Conservation (phyloP, 495 filamentous ascomycete genomes). For the Podospora pseudocomata region DNA sequence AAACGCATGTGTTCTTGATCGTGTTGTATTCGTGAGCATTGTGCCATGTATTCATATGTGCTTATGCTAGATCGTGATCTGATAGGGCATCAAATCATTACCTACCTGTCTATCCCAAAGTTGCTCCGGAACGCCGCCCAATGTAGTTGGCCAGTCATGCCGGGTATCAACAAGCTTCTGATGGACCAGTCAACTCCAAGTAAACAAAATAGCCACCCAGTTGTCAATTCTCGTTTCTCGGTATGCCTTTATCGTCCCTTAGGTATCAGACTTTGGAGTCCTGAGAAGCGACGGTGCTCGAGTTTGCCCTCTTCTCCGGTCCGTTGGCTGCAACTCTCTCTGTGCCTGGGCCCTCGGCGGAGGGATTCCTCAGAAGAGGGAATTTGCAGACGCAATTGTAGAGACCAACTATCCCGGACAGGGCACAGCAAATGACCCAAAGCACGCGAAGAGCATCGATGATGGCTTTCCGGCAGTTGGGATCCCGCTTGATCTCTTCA, state of each 20-base stretch:
- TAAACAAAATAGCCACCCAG: background rate
- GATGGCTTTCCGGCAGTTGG: slow-evolving; percentile 14
- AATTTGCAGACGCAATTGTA: slow-evolving; percentile 19
- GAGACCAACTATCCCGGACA: slow-evolving; percentile 16
- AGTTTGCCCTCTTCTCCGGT: background rate
- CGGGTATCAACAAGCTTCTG: background rate
- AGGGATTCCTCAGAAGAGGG: slow-evolving; percentile 1
- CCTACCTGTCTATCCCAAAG: background rate
- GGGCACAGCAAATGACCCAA: slow-evolving; percentile 22
- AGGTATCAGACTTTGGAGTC: background rate
- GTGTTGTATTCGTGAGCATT: too few relatives aligned
- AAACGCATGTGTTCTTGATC: too few relatives aligned
- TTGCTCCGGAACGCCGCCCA: background rate
- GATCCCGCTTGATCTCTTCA: slow-evolving; percentile 19
- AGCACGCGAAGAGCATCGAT: slow-evolving; percentile 24
- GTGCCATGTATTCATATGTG: background rate
- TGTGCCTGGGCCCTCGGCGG: background rate
- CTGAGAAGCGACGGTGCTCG: too few relatives aligned
- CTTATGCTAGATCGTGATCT: background rate
- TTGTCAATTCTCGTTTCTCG: background rate
- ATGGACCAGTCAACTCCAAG: background rate
- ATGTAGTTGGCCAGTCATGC: background rate
- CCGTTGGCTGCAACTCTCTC: too few relatives aligned
- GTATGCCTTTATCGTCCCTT: background rate
- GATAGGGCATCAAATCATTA: background rate